A percentile compares a stretch with the other conserved stretches of the same genome.
These are phyloP conservation scores for Entonaema liquescens DNA, from an alignment of 495 filamentous ascomycete genomes.

Conservation along the genomic window DNA sequence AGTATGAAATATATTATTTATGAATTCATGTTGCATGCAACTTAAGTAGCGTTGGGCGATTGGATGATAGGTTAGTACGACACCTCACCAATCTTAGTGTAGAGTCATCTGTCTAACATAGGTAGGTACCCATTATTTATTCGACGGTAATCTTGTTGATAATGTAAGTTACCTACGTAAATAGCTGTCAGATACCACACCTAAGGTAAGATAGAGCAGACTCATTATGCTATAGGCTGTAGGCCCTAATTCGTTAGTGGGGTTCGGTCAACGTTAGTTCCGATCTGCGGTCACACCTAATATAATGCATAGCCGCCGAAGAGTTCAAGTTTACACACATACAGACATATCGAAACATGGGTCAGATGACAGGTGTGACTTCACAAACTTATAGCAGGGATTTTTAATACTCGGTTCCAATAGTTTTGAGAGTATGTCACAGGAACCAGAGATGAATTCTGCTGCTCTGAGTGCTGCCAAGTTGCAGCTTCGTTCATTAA, in stretches of 20 bases:
- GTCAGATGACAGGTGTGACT: conserved; percentile 18
- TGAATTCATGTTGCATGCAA: not conserved
- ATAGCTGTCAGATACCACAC: not conserved
- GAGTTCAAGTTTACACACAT: not conserved
- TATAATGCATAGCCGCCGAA: not conserved
- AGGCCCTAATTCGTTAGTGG: conserved; percentile 13
- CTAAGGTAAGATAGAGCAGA: not conserved
- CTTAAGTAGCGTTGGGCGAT: no score
- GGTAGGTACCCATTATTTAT: conserved; percentile 11
- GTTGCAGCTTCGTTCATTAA: conserved; percentile 72
- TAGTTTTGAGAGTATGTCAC: conserved; percentile 26
- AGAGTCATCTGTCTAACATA: conserved; percentile 6
- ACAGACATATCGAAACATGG: not conserved
- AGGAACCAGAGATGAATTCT: conserved; percentile 44
- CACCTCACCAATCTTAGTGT: conserved; percentile 5
- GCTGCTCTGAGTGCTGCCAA: conserved; percentile 70
- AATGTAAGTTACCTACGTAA: conserved; percentile 1
- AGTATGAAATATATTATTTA: not conserved
- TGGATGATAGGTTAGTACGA: no score
- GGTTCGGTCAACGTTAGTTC: conserved; percentile 30
- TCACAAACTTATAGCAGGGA: conserved; percentile 26
- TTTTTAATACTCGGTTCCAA: conserved; percentile 2
- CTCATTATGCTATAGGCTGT: conserved; percentile 4
- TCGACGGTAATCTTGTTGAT: conserved; percentile 19
- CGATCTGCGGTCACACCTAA: conserved; percentile 16